Evolutionary conservation across 2,329 filamentous ascomycete genomes (phyloP), one percentile per base, ranked within the genome.

Genomic region (Botrytis squamosa): DNA sequence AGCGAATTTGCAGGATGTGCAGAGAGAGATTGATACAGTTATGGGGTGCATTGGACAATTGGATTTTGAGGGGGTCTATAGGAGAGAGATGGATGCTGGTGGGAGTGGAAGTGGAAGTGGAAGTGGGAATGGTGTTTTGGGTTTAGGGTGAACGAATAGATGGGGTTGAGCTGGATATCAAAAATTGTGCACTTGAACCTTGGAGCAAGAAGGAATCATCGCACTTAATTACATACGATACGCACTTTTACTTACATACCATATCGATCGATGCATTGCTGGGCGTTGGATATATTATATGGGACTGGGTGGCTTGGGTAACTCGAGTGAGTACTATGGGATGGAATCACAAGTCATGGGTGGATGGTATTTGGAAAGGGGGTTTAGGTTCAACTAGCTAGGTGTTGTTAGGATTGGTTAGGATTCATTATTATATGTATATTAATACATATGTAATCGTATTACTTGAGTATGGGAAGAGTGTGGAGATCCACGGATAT

Each of bases 1-100:
- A 2, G 85, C 87, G 75, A 93, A 92, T 80, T 82, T 91, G 55
- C 88, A 90, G 72, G 91, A 93, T 79, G 79, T 93, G 76, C 88
- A 86, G 62, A 85, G 84, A 67, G 91, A 93, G 81, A 91, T 92
- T 77, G 90, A 91, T 79, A 85, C 38, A 84, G 91, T 40, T 88
- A 88, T 76, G 86, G 87, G 2, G 86, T 89, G 81, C 9, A 81
- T 91, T 25, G 85, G 83, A 8, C 85, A 86, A 73, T 81, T 91
- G 75, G 89, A 91, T 75, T 81, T 81, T 74, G 78, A 75, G 29
- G 80, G 79, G 2, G 78, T 75, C 36, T 82, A 82, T 76, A 76
- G 74, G 20, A 75, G 76, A 65, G 77, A 77, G 33, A 55, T 57
- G 44, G 68, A 74, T 10, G 42, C 44, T 33, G 64, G 60, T 40